phyloP scores from a whole-genome alignment of 164 flowering plant species.

The Echeveria elegans region DNA sequence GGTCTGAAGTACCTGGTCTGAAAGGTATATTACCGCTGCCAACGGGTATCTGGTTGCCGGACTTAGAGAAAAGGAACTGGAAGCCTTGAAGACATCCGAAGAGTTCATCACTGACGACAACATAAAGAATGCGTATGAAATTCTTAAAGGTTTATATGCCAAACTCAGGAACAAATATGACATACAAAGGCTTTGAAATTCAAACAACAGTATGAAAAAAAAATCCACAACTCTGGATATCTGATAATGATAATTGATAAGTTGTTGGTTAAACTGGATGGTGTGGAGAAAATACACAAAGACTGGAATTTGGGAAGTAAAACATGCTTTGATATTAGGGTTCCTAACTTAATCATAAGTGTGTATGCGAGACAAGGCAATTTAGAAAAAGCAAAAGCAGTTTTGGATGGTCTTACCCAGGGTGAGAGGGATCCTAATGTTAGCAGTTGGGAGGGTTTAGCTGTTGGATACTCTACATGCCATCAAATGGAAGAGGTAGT shows the following conservation, averaged over 20 bases:
- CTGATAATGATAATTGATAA: slow-evolving; percentile 15
- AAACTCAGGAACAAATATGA: slow-evolving; percentile 13
- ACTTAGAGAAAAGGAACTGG: slow-evolving; percentile 13
- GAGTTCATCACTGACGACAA: neutral
- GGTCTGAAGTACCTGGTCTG: too few relatives aligned
- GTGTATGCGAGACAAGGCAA: neutral
- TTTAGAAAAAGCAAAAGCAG: slow-evolving; percentile 2
- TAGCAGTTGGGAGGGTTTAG: slow-evolving; percentile 3
- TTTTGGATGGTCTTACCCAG: neutral
- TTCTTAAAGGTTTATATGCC: slow-evolving; percentile 15
- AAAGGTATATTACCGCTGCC: slow-evolving; percentile 16
- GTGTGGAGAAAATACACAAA: slow-evolving; percentile 16
- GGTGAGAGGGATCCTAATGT: neutral
- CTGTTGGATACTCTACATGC: neutral
- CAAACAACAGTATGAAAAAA: neutral
- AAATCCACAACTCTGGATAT: slow-evolving; percentile 8
- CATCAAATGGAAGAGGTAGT: neutral
- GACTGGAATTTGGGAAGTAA: slow-evolving; percentile 17
- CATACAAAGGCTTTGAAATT: slow-evolving; percentile 19
- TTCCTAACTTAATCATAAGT: neutral
- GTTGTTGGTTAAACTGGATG: slow-evolving; percentile 17
- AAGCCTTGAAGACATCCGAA: slow-evolving; percentile 17
- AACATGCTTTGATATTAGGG: slow-evolving; percentile 7
- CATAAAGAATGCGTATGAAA: neutral
- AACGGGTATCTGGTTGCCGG: slow-evolving; percentile 21